phyloP scores from a whole-genome alignment of 129 eudicot genomes.

The Lonicera japonica region DNA sequence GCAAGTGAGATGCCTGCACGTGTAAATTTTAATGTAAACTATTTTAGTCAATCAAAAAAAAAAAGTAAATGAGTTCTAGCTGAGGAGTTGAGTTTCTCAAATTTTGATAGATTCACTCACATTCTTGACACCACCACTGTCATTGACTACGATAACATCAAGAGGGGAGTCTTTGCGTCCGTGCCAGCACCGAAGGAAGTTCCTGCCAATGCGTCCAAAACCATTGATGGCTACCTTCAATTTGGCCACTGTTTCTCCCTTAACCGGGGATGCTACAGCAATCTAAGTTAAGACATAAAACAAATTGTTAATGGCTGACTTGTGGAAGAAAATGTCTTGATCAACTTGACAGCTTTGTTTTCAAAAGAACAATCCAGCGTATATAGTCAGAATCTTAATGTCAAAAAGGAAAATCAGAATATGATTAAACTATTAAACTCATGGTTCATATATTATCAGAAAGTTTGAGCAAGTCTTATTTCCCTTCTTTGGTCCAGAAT shows the following conservation, averaged over 20 bases:
- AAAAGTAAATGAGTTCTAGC: not conserved
- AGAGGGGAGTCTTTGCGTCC: conserved; percentile 91
- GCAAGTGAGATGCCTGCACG: conserved; percentile 88
- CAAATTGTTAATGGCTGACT: not conserved
- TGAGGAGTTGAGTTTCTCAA: not conserved
- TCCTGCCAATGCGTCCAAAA: conserved; percentile 93
- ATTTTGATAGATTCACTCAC: conserved; percentile 35
- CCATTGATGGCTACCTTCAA: conserved; percentile 98
- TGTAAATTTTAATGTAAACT: not conserved
- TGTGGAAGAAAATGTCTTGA: too few relatives aligned
- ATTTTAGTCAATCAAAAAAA: not conserved
- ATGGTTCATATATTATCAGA: not conserved
- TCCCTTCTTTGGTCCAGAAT: not conserved
- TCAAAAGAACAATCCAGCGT: not conserved
- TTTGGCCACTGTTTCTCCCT: conserved; percentile 68
- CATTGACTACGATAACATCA: conserved; percentile 83
- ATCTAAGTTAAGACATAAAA: conserved; percentile 22
- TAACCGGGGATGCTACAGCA: conserved; percentile 45
- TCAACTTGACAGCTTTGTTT: not conserved
- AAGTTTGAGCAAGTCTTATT: not conserved
- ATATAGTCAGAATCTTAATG: not conserved
- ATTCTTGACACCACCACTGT: conserved; percentile 97
- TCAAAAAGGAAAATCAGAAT: not conserved
- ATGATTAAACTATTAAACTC: not conserved
- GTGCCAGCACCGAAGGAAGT: conserved; percentile 99